Conservation (phyloP, 2,329 filamentous ascomycete species). For the Epichloe sibirici region DNA sequence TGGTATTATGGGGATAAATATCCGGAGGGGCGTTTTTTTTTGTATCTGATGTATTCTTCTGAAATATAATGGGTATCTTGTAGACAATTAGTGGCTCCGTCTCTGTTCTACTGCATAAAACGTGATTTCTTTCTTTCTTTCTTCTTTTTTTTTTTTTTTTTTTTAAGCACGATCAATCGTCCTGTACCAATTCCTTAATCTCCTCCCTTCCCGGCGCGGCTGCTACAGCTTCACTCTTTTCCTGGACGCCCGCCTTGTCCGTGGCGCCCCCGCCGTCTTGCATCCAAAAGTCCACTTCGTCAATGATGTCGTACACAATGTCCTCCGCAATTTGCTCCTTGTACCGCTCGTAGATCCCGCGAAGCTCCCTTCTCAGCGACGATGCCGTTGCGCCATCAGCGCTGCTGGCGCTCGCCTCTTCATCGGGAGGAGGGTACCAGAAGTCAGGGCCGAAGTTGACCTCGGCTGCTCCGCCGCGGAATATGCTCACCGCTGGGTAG, state of each 20-base stretch:
- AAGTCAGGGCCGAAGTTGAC: slow-evolving; percentile 92
- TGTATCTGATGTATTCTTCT: background rate
- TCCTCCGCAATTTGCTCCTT: slow-evolving; percentile 93
- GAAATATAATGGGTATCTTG: slow-evolving; percentile 15
- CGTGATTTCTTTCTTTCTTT: too few relatives aligned
- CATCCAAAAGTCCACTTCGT: slow-evolving; percentile 86
- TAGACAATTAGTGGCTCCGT: too few relatives aligned
- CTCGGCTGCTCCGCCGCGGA: slow-evolving; percentile 80
- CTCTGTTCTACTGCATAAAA: background rate
- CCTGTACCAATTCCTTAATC: slow-evolving; percentile 54
- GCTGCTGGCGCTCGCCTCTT: slow-evolving; percentile 35
- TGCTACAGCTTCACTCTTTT: slow-evolving; percentile 30
- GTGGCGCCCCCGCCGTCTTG: slow-evolving; percentile 48
- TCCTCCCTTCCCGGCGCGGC: slow-evolving; percentile 38
- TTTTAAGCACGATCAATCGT: slow-evolving; percentile 30
- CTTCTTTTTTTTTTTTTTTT: background rate
- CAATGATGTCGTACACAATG: slow-evolving; percentile 80
- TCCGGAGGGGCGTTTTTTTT: background rate
- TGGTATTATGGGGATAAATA: too few relatives aligned
- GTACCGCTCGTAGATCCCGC: slow-evolving; percentile 66
- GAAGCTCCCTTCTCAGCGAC: slow-evolving; percentile 25
- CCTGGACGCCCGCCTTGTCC: slow-evolving; percentile 31
- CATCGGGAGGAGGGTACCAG: slow-evolving; percentile 67
- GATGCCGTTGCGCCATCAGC: slow-evolving; percentile 21
- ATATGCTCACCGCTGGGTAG: slow-evolving; percentile 86